phyloP scores from a whole-genome alignment of 2,329 filamentous ascomycete genomes.

The Penicillium sp. region DNA sequence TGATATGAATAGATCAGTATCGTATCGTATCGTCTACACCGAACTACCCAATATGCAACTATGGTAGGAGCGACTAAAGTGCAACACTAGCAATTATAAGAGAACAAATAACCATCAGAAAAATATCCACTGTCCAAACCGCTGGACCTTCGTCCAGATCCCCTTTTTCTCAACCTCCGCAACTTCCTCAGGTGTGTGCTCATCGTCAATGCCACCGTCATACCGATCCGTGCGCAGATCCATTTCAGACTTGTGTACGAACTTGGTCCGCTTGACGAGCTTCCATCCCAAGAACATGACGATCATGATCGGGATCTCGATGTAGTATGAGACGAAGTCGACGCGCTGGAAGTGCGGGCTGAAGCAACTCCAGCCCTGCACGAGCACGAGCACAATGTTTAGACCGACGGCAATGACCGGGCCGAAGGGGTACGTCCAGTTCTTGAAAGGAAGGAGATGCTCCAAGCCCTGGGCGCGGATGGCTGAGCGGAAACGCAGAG shows the following conservation, averaged over 20 bases:
- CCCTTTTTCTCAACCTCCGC: constrained; percentile 10
- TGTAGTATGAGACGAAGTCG: constrained; percentile 62
- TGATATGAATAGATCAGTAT: too few species aligned
- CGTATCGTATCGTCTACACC: too few species aligned
- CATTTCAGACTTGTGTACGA: constrained; percentile 49
- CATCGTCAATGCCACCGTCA: constrained; percentile 26
- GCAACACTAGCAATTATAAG: too few species aligned
- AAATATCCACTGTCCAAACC: constrained; percentile 41
- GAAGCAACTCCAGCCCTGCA: constrained; percentile 62
- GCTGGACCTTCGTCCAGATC: constrained; percentile 26
- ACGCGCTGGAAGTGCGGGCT: constrained; percentile 57
- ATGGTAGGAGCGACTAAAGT: too few species aligned
- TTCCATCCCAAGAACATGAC: constrained; percentile 58
- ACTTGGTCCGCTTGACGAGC: constrained; percentile 46
- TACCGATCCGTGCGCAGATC: constrained; percentile 52
- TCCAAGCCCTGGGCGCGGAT: constrained; percentile 59
- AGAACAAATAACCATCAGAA: too few species aligned
- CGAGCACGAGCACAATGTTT: constrained; percentile 59
- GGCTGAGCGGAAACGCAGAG: constrained; percentile 62
- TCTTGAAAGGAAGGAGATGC: constrained; percentile 61
- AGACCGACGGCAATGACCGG: constrained; percentile 57
- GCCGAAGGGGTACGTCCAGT: constrained; percentile 65
- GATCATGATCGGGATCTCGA: constrained; percentile 61
- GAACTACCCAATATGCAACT: too few species aligned
- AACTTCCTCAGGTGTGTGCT: constrained; percentile 31